These are phyloP conservation scores for Neoscytalidium dimidiatum DNA, from an alignment of 2,329 filamentous ascomycete species.

Conservation along the genomic window DNA sequence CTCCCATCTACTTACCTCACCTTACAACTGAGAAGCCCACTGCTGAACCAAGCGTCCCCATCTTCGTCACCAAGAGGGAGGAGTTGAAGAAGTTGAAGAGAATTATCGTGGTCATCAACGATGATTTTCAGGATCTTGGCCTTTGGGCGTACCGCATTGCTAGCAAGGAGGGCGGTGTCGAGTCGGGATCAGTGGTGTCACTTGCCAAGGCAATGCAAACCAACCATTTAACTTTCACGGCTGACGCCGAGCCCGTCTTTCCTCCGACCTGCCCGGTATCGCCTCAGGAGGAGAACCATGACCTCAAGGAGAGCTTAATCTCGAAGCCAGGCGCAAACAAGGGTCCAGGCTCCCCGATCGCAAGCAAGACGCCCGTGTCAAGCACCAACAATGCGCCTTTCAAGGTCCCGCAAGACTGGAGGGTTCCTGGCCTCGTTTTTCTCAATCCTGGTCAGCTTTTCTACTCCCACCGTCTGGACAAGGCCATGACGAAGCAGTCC, in stretches of 20 bases:
- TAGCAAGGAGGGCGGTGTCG: constrained; percentile 64
- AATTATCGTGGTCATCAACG: constrained; percentile 74
- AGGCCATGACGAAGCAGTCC: constrained; percentile 59
- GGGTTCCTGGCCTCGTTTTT: constrained; percentile 65
- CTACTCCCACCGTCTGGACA: constrained; percentile 69
- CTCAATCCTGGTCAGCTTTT: constrained; percentile 76
- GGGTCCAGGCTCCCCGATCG: not conserved
- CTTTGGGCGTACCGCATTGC: constrained; percentile 71
- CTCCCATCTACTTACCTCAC: constrained; percentile 63
- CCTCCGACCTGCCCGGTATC: not conserved
- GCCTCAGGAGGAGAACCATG: not conserved
- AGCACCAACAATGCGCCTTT: constrained; percentile 14
- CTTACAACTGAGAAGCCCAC: constrained; percentile 41
- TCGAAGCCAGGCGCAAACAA: not conserved
- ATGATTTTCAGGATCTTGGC: constrained; percentile 71
- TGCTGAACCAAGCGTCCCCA: constrained; percentile 63
- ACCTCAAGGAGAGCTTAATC: constrained; percentile 5
- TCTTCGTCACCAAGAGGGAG: constrained; percentile 59
- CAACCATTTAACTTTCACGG: not conserved
- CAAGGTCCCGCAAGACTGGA: not conserved
- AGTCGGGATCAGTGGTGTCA: constrained; percentile 69
- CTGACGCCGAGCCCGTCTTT: not conserved
- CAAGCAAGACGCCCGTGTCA: constrained; percentile 17
- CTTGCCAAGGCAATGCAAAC: constrained; percentile 53
- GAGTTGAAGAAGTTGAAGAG: constrained; percentile 60